Base-by-base conservation (phyloP, 2,329 filamentous ascomycete species). In the Pestalotiopsis sp. region DNA sequence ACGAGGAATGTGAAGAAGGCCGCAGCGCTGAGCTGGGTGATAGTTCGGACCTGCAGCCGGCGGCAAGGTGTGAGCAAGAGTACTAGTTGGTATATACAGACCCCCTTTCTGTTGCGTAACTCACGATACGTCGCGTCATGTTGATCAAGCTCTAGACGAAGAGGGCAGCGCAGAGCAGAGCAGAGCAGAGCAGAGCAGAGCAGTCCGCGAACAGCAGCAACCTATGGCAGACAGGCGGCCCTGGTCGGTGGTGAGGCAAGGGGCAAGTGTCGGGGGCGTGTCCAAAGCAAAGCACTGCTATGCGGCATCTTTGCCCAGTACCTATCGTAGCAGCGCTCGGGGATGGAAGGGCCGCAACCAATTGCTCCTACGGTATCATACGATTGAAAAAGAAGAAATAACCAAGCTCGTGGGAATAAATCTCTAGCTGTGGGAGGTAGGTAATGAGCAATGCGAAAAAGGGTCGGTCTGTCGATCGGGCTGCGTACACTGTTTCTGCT, bases 11-110 rank as follows among this genome's bases (percentile, higher is more conserved):
- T 88, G 76, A 94, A 83, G 73, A 88, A 78, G 68, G 88, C 85
- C 68, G 94, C 85, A 68, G 89, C 84, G 72, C 87, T 84, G 77
- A 96, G 89, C 86, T 98, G 93, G 78, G 92, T 85, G 77, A 92
- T 88, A 72, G 94, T 94, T 74, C 88, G 87, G 73, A 89, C 85
- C 87, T 90, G 70, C 13, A 20, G 25, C 60, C 39, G 27, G 31
- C 13, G 52, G 23, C 36, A 39, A 14, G n/a, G 31, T 14, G 23
- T 39, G 25, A 38, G 64, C 64, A 66, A 31, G 64, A 66, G 62
- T 64, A 52, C 27, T 36, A 36, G 31, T 36, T 36, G 31, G 31
- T 36, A 36, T 36, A 36, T 9, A 36, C 31, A 36, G 7, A 7
- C 31, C 31, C 31, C 31, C 31, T 36, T 36, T 36, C 31, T 9